Evolutionary conservation across 139 green algal species (phyloP), one percentile per base, ranked within the genome.

Genomic region (Volvox africanus): DNA sequence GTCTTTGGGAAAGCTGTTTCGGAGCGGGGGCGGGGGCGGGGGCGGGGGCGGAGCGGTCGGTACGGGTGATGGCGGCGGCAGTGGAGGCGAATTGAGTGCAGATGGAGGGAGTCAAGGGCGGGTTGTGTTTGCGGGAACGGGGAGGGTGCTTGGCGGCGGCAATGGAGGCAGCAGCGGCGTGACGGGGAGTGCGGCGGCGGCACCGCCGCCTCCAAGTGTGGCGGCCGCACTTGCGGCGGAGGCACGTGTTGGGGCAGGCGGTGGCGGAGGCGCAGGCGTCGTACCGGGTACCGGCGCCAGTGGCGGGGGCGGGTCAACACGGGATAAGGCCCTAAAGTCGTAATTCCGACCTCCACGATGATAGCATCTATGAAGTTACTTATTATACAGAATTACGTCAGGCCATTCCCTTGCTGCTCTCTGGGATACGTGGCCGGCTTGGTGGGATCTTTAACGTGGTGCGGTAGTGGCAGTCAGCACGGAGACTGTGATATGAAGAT

Each of bases 221-320:
- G 86, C 86, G 21, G 86, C 86, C 50, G 86, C 86, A 13, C 30
- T 90, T 73, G 86, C 86, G 86, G 86, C 86, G 22, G 86, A 90
- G 73, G 86, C 86, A 28, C 44, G 86, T 16, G 36, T 90, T 50
- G 50, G 86, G 19, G 86, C 69, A 9, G 37, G 16, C n/a, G 83
- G 36, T 6, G 82, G 62, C 19, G 62, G 61, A 19, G 35, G 44
- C 20, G 71, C 26, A 36, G 71, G 71, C 35, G 71, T 1, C 1
- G 20, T 18, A 35, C 26, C 14, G 22, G 71, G 71, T 30, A 32
- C 2, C 71, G 28, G 71, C 21, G 71, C 9, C 71, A 35, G 22
- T 35, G 71, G 71, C 26, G 71, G 26, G 71, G 20, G 5, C 1
- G 71, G 71, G 65, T 9, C 21, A 73, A 12, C 21, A 28, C 65